Evolutionary conservation across 164 flowering plant species (phyloP), one percentile per base, ranked within the genome.

Genomic region (Warburgia ugandensis): DNA sequence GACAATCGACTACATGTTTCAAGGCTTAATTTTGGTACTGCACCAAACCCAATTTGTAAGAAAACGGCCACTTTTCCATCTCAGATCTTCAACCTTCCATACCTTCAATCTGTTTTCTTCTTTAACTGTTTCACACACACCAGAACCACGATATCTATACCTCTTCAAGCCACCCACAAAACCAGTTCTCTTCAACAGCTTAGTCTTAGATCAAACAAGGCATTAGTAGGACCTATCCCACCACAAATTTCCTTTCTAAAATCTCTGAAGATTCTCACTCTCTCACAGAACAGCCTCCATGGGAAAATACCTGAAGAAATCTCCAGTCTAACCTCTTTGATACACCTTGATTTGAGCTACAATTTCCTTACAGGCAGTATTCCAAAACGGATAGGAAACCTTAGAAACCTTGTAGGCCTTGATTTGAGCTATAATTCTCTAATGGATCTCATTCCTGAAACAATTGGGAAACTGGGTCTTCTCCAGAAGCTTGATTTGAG

Each of bases 401-500:
- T 88, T 29, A 70, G 28, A 55, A 79, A 58, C 67, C 78, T 88
- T 37, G 68, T 43, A 11, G 88, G 84, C 10, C 80, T 88, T 38
- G 97, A 88, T 49, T 60, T 85, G 64, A 84, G 91, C 83, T 88
- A 81, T 41, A 88, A 84, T 60, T 59, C 67, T n/a, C 71, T 88
- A 11, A 41, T 70, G 1, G 86, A 85, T 0, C 0, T 49, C 0
- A 73, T 88, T 45, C 97, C 97, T 4, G 14, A 25, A 38, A 55
- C 84, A 27, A 76, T 84, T 63, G 88, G 91, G 23, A 60, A 75
- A 28, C 60, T 84, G 70, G 72, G 68, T 47, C 36, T 65, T 54
- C 84, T 88, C 58, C 96, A 88, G 55, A 88, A 88, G 57, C 81
- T 88, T 26, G 94, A 88, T 61, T 64, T 84, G 58, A 88, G 88